Base-by-base conservation (phyloP, 495 filamentous ascomycete species). In the Neurospora sp. region DNA sequence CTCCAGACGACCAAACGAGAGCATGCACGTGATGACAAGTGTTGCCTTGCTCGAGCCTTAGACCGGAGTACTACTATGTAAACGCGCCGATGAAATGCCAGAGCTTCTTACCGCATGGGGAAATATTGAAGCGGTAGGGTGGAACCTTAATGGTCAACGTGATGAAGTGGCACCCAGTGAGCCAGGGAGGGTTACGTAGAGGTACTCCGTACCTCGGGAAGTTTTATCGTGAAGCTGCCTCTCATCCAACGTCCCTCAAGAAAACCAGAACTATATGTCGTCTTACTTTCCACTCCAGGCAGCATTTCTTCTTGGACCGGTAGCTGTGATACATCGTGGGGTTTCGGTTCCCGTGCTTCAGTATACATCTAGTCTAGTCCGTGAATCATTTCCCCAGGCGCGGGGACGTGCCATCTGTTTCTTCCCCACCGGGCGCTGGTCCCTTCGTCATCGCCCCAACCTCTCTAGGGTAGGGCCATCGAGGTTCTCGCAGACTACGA, bases 371-470 rank as follows among this genome's bases (percentile, higher is more conserved):
- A 35, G 3, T 39, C 68, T 35, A 27, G 77, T 69, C 69, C 76
- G 68, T 70, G 74, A 53, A 78, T 78, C 17, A 80, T 81, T 70
- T 81, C 76, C 16, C 75, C 77, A 22, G 79, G 78, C 69, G 77
- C 75, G 17, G 73, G 69, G 12, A 65, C 53, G 22, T 65, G 12
- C 27, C 53, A 14, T 65, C 53, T 59, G 14, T 35, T 27, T 14
- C 6, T 65, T 65, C 53, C 5, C 27, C 53, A 65, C 53, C 27
- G 7, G 53, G 53, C 53, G 14, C 53, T 65, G 22, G 5, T 17
- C 17, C 27, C 27, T 35, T 65, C 27, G 53, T 65, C 53, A 65
- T 65, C 27, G 35, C 27, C 53, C 53, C 22, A 35, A 31, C 53
- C 53, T 65, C 53, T 35, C 27, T 37, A 65, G 12, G 3, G 53